Evolutionary conservation across 768 basidiomycete genomes (phyloP), one percentile per base, ranked within the genome.

Genomic region (Termitomyces sp.): DNA sequence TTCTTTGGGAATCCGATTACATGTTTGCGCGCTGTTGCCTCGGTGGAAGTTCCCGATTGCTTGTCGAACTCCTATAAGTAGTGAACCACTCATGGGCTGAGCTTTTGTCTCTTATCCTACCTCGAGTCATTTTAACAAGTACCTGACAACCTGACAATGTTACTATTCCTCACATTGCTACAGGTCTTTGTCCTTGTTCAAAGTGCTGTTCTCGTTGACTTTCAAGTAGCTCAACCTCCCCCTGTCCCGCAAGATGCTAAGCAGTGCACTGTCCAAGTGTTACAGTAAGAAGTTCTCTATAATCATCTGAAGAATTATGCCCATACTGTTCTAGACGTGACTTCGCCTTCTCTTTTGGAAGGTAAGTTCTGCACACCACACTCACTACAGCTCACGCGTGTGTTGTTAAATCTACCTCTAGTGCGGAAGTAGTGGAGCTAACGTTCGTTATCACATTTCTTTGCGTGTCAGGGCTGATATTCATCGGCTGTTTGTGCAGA

Each of bases 171-270:
- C 37, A 3, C 54, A 7, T 45, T 58, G 17, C 53, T 54, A 3
- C 43, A 37, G 46, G 0, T 56, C 49, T 41, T 50, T 14, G 23
- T 53, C 12, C 37, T 46, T 41, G 56, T 50, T 19, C 57, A 30
- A 21, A 40, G 57, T 23, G 64, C 75, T 73, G 74, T 82, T 71
- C 67, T 89, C 5, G 73, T 75, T 56, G 75, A 72, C 67, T 91
- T 91, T 66, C 87, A 89, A 66, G 86, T 90, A 54, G 76, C 83
- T 8, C 81, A 89, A 59, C 87, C 89, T 10, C 86, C 85, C 17
- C 79, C 82, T 2, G 73, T 89, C 14, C 86, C 89, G 9, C 66
- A 68, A 49, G 70, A 79, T 64, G 77, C 75, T n/a, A 77, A 80
- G 61, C 75, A 82, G 62, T 90, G 89, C 65, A 88, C 86, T 0